Conservation (phyloP, 2,329 filamentous ascomycete species). For the Nemania bipapillata region DNA sequence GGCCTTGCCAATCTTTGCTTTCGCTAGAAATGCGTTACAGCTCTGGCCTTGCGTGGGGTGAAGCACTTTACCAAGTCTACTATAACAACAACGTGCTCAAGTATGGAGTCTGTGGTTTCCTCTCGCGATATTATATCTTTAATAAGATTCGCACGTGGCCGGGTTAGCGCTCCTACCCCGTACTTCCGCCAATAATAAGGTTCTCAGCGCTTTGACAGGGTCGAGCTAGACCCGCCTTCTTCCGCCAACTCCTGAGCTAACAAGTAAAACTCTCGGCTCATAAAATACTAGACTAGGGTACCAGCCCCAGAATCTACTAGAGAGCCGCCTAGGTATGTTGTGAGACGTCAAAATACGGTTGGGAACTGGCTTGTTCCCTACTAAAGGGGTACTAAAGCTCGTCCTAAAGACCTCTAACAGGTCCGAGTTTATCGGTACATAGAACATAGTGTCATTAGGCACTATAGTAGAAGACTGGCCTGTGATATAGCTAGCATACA, state of each 20-base stretch:
- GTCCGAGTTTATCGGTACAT: neutral
- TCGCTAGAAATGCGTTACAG: neutral
- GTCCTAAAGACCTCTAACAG: neutral
- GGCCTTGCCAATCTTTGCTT: neutral
- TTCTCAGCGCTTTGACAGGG: neutral
- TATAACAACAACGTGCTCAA: neutral
- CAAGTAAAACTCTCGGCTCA: constrained; percentile 18
- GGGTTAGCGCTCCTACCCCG: neutral
- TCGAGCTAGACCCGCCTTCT: neutral
- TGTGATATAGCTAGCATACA: neutral
- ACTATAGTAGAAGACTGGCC: neutral
- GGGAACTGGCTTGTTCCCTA: constrained; percentile 1
- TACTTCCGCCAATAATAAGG: constrained; percentile 4
- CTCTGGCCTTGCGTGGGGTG: neutral
- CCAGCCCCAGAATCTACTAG: neutral
- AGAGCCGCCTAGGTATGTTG: neutral
- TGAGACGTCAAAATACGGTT: constrained; percentile 23
- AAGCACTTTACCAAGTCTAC: neutral
- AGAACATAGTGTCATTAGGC: neutral
- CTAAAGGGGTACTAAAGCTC: no score
- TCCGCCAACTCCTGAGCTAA: constrained; percentile 1
- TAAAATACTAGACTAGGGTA: constrained; percentile 4
- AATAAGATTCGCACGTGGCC: constrained; percentile 1
- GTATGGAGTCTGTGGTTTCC: neutral
- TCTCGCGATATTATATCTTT: neutral